Base-by-base conservation (phyloP, 192 early-diverging fungal species). In the Backusella psychrophila region DNA sequence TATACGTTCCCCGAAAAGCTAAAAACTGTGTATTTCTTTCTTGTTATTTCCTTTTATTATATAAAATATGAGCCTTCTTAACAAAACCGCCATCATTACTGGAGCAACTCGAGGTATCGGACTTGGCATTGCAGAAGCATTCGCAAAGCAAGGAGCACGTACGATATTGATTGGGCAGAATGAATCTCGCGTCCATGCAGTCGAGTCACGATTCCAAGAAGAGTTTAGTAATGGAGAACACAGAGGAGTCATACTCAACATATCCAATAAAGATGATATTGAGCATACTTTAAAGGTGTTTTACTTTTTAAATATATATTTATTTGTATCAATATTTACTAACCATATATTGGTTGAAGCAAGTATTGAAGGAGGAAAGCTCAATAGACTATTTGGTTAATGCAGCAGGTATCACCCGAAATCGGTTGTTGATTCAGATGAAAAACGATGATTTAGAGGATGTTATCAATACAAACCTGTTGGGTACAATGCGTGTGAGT, bases 61-160 rank as follows among this genome's bases (percentile, higher is more conserved):
- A 41, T n/a, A 41, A 8, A 4, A 42, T 14, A 76, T 69, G 67
- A 69, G 34, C 35, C 67, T 79, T 9, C 33, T 36, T 66, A n/a
- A 66, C 19, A 79, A 71, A 41, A 72, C 73, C 7, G 82, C 73
- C 2, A 31, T 83, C 12, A 75, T 95, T 26, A 91, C 93, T 21
- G 94, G 94, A 0, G 94, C 92, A 0, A 91, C 90, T 29, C 90
- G 94, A 59, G 94, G 94, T 12, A 94, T 95, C 72, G 94, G 94
- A 8, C 75, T 90, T 5, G 88, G 91, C 15, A 89, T 88, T 74
- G 89, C 90, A 6, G 69, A 84, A 41, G 85, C 89, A 15, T 92
- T 94, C 78, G 89, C 90, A 0, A 31, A 68, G 7, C 83, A 89
- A 3, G 91, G 91, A 2, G 88, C 88, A 1, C 81, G 80, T 1